Base-by-base conservation (phyloP, 2,329 filamentous ascomycete genomes). In the Pyrenophora tritici-repentis region DNA sequence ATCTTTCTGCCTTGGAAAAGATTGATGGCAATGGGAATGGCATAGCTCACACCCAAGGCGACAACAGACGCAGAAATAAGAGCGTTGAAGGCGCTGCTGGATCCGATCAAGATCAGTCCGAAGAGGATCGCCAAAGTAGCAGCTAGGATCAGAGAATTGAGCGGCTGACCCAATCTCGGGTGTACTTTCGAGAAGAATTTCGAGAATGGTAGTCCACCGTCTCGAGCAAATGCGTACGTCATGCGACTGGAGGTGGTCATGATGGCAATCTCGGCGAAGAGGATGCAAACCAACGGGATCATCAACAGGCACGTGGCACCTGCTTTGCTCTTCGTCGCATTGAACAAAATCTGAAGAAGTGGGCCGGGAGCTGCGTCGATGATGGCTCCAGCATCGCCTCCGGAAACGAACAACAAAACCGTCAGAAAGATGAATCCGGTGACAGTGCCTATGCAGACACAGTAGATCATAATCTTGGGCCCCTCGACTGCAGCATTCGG, bases 51-150 rank as follows among this genome's bases (percentile, higher is more conserved):
- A 6, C 86, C 84, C 0, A 92, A 79, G 1, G 87, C 83, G 6
- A 91, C 87, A 0, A 91, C 88, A 0, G 86, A 87, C 0, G 87
- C 83, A 0, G 86, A 84, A 1, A 88, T 80, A 59, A 90, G 88
- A 12, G 87, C 87, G 35, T 87, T 89, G 72, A 90, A 89, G 0
- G 87, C 87, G 52, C 81, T 83, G 41, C 73, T 77, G 2, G 85
- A 88, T 0, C 86, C 87, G 2, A 91, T 78, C 68, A 89, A 88
- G 55, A 90, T 86, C 50, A 83, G 79, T 0, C 87, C 87, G 49
- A 90, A 88, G 10, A 89, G 76, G 48, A 89, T 79, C 1, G 89
- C 84, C 38, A 87, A 78, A 3, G 73, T 73, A 0, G 82, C 78
- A 2, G 84, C 86, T 42, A 89, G 77, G 10, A 84, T 76, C 1